A percentile compares a stretch with the other conserved stretches of the same genome.
Conservation (phyloP, 169 alveolate genomes). For the Plasmodium sp. region DNA sequence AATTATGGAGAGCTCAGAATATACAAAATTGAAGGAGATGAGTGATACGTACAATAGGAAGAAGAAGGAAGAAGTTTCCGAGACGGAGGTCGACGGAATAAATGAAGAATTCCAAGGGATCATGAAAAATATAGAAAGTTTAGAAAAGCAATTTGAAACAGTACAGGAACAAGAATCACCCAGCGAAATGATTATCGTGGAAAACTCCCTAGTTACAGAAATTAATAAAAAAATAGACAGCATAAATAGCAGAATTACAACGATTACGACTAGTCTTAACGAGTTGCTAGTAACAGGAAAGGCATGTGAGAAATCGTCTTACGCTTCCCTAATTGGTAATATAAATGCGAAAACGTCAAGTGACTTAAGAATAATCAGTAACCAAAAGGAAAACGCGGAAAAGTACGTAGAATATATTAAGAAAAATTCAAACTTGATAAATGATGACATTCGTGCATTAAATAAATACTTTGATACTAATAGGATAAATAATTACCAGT, state of each 20-base stretch:
- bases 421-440: neutral
- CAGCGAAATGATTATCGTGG: neutral
- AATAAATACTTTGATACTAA: neutral
- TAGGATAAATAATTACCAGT: neutral
- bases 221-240: neutral
- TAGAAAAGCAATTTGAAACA: neutral
- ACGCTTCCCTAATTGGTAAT: conserved; percentile 10
- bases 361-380: neutral
- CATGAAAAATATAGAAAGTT: neutral
- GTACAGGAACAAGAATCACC: neutral
- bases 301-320: conserved; percentile 5
- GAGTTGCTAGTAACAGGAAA: neutral
- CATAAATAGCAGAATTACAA: neutral
- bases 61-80: neutral
- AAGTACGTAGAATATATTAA: neutral
- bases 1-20: neutral
- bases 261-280: neutral
- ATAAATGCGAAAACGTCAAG: neutral
- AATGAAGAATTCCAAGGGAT: neutral
- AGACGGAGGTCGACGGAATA: neutral
- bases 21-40: conserved; percentile 1
- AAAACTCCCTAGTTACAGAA: neutral
- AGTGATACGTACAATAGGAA: neutral
- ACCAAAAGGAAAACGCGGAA: neutral
- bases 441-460: neutral